Base-by-base conservation (phyloP, 768 basidiomycete genomes). In the Boletus pseudopeckii region DNA sequence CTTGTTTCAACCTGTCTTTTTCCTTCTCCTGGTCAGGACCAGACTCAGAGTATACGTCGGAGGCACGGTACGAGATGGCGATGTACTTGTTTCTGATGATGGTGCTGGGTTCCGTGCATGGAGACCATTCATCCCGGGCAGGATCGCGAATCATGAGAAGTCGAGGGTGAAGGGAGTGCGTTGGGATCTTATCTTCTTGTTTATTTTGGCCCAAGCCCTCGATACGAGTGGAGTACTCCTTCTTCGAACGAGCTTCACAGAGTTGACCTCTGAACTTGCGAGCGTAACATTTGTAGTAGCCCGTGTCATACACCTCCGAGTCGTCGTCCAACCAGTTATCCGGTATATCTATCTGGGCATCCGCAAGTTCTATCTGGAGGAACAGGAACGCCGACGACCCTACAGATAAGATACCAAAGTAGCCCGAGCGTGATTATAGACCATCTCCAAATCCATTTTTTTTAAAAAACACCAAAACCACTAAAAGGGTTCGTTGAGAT, bases 161-260 rank as follows among this genome's bases (percentile, higher is more conserved):
- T 13, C 62, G 58, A 13, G 62, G 62, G 30, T 57, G 33, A 18
- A 55, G 55, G 0, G 58, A 49, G 26, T 33, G 58, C 3, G 62
- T 63, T 33, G n/a, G 3, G 20, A 56, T 49, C 4, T 18, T 44
- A 36, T 20, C 6, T 49, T 40, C 45, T 30, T 20, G 28, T 17
- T 37, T 4, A 2, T 53, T 46, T 7, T 54, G 10, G 15, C 1
- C 30, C 30, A 32, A 7, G 30, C 30, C 24, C 17, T 11, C 24
- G 24, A 43, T 1, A 17, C 57, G 59, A 4, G 41, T 37, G 10
- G 62, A 63, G 42, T 57, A 36, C 15, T 63, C 62, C 40, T 24
- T 64, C 2, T 17, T n/a, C 5, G 62, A 63, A 28, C 62, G 62
- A 10, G 62, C 62, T 20, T 62, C 55, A 62, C 62, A 63, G 42